Conservation (phyloP, 2,329 filamentous ascomycete species). For the Scedosporium dehoogii region DNA sequence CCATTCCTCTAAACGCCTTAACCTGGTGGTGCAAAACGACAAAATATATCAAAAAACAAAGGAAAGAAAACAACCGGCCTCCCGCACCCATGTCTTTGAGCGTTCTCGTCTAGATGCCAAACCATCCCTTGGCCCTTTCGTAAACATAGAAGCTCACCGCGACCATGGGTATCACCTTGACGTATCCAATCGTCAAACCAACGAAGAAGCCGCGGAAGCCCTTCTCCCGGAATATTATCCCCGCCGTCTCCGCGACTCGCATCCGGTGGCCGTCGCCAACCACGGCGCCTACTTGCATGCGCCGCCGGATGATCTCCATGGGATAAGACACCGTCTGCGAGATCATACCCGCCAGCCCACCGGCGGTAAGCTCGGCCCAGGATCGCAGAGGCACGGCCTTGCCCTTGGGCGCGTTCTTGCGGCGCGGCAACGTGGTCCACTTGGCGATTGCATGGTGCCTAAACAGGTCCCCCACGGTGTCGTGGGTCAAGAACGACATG, state of each 20-base stretch:
- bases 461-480: slow-evolving; percentile 77
- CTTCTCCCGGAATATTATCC: slow-evolving; percentile 63
- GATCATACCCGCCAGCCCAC: slow-evolving; percentile 77
- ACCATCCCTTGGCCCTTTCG: slow-evolving; percentile 49
- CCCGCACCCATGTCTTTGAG: neutral
- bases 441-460: slow-evolving; percentile 56
- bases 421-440: slow-evolving; percentile 65
- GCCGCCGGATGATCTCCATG: slow-evolving; percentile 78
- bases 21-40: too few relatives aligned
- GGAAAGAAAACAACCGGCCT: too few relatives aligned
- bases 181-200: slow-evolving; percentile 86
- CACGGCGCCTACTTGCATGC: slow-evolving; percentile 94
- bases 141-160: slow-evolving; percentile 62
- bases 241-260: slow-evolving; percentile 67
- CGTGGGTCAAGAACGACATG: slow-evolving; percentile 90
- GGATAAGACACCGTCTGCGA: slow-evolving; percentile 92
- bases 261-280: slow-evolving; percentile 81
- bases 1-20: too few relatives aligned
- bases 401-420: slow-evolving; percentile 36
- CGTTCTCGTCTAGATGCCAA: slow-evolving; percentile 48
- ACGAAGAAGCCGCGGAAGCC: slow-evolving; percentile 83
- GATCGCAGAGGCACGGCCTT: slow-evolving; percentile 67
- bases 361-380: slow-evolving; percentile 78
- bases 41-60: too few relatives aligned
- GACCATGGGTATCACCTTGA: slow-evolving; percentile 85